Conservation (phyloP, 2,329 filamentous ascomycete genomes). For the Sphaerulina vaccinii region DNA sequence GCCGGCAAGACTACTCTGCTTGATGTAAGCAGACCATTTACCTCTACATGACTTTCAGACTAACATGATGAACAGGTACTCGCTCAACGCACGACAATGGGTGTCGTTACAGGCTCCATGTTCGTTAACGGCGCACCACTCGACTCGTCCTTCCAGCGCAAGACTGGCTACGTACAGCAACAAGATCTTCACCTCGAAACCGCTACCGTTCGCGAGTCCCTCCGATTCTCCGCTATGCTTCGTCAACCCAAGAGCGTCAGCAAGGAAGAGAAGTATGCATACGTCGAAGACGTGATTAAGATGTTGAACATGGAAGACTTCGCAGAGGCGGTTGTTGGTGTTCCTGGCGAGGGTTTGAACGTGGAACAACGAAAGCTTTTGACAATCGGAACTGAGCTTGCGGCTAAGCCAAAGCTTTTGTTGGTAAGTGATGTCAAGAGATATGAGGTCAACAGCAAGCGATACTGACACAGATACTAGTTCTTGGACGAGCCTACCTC, state of each 20-base stretch:
- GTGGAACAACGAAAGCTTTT: conserved; percentile 63
- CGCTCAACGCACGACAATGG: conserved; percentile 58
- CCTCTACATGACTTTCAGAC: background rate
- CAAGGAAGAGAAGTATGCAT: conserved; percentile 58
- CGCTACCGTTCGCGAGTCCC: conserved; percentile 55
- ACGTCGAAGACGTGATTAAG: conserved; percentile 64
- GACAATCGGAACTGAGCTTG: conserved; percentile 53
- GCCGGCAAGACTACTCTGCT: conserved; percentile 64
- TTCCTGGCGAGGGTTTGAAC: conserved; percentile 60
- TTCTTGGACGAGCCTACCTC: conserved; percentile 61
- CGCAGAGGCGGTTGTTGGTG: conserved; percentile 61
- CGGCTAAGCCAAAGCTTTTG: conserved; percentile 55
- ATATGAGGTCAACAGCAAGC: no score
- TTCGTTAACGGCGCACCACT: conserved; percentile 61
- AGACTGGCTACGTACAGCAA: conserved; percentile 67
- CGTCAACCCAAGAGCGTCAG: conserved; percentile 56
- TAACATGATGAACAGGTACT: conserved; percentile 40
- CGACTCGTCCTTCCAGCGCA: conserved; percentile 60
- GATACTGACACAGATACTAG: no score
- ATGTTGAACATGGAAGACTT: conserved; percentile 68
- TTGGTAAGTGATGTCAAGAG: no score
- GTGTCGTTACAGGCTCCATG: conserved; percentile 66
- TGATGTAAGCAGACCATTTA: conserved; percentile 39
- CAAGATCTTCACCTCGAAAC: conserved; percentile 62
- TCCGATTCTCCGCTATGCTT: conserved; percentile 58